Base-by-base conservation (phyloP, 345 rosid species). In the Aethionema arabicum region DNA sequence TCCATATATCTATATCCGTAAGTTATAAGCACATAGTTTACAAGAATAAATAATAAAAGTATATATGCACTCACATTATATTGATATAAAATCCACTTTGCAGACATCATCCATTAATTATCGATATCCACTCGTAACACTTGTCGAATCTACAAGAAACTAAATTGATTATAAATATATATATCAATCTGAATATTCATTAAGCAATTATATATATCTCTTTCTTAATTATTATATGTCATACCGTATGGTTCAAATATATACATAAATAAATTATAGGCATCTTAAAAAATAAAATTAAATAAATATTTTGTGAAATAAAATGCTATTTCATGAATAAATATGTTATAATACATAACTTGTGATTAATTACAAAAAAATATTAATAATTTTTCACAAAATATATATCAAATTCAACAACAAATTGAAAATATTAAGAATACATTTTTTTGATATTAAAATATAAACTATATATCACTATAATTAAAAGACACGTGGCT, bases 181-280 rank as follows among this genome's bases (percentile, higher is more conserved):
- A 21, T 57, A 38, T 71, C 61, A 52, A 72, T 59, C 61, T 52
- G 75, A 65, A 72, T 65, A 72, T 59, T 65, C 67, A 36, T 46
- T 40, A 70, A 56, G 32, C 31, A 15, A 16, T 16, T 62, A 21
- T 32, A 56, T 62, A 21, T 32, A 56, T 31, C 35, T 13, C 58
- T 48, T 21, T 21, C 27, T 21, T 21, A 21, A 21, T 21, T 21
- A 1, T 5, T 33, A 27, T 33, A 11, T 65, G n/a, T 46, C 3
- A 11, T 32, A 10, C 14, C 10, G 39, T 39, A 66, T 12, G 11
- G 7, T 37, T 37, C 7, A 6, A 37, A 37, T 37, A 37, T 37
- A 37, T 37, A 37, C 40, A 3, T 37, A 37, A 6, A 37, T 37
- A 37, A 6, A 37, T 37, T 6, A 37, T 10, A n/a, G n/a, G n/a